Percentiles rank a stretch among this genome's conserved stretches.
Conservation (phyloP, 495 filamentous ascomycete species). For the Penicillium ochrochloron region DNA sequence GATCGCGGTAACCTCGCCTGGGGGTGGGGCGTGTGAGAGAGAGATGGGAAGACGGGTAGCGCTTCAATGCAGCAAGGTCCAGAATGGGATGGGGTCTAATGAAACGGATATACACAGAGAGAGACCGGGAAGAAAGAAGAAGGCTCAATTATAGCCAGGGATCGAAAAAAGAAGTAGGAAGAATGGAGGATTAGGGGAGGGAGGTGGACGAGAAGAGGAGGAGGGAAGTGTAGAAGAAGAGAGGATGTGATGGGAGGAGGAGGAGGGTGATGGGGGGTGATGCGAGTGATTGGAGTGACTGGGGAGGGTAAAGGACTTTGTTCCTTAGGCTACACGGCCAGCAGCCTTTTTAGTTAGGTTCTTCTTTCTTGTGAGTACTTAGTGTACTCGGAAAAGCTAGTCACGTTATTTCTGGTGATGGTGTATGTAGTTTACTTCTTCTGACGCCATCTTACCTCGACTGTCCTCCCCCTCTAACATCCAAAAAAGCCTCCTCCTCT, state of each 20-base stretch:
- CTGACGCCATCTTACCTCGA: neutral
- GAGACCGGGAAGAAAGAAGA: neutral
- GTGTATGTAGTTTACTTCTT: neutral
- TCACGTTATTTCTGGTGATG: too few relatives aligned
- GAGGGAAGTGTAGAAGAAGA: conserved; percentile 15
- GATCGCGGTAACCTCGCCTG: conserved; percentile 30
- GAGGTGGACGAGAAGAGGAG: neutral
- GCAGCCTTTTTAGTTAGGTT: neutral
- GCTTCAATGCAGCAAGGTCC: conserved; percentile 9
- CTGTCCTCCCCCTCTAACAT: neutral
- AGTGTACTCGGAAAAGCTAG: too few relatives aligned
- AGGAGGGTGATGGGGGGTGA: neutral
- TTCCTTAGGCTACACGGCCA: neutral
- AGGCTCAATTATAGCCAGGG: neutral
- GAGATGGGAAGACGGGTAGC: neutral
- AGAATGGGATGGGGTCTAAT: neutral
- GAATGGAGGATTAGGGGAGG: too few relatives aligned
- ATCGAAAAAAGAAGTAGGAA: too few relatives aligned
- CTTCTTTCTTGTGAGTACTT: neutral
- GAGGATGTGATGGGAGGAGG: conserved; percentile 10
- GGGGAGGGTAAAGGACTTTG: neutral
- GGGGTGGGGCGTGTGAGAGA: conserved; percentile 23
- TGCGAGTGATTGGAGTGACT: conserved; percentile 4
- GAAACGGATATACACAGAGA: neutral
- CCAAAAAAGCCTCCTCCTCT: neutral